Evolutionary conservation across 345 rosid genomes (phyloP), one percentile per base, ranked within the genome.

Genomic region (Fremontodendron californicum): DNA sequence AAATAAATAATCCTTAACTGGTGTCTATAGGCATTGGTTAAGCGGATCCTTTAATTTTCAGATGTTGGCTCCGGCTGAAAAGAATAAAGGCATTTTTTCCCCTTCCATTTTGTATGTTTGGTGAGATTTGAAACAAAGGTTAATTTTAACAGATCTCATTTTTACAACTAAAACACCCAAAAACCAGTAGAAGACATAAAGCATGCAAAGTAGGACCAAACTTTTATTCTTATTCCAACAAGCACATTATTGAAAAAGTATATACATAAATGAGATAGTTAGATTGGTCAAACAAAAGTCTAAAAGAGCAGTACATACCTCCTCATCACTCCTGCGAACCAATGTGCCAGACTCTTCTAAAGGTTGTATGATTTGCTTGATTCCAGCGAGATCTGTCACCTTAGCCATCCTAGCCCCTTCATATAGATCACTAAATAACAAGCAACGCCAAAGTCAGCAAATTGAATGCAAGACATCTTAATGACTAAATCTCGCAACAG

Each of bases 391-490:
- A 85, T 95, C 99, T 8, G 87, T 80, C 66, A 82, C 86, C 79
- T 81, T 88, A 2, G 98, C 97, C 86, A 86, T 89, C 66, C 98
- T 83, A 29, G 98, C 86, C 66, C 98, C 99, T 86, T 95, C 99
- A 40, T 95, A 95, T 58, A 93, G 88, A 85, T 95, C 99, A 80
- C 98, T 93, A 58, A 78, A 83, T 31, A 78, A 46, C 64, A 0
- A 71, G 21, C 61, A 74, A 75, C 46, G 39, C 61, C 57, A 2
- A 73, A 75, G 77, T 82, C 54, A 79, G 54, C n/a, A n/a, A n/a
- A n/a, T n/a, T 76, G 67, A 31, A 77, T 63, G 21, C 37, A 58
- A 71, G 71, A 45, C 35, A 29, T 45, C 37, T 45, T 49, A 27
- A 29, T 57, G 58, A 35, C 43, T 31, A 62, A 74, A 61, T 65